Evolutionary conservation across 176 grass and related monocot species (phyloP), one percentile per base, ranked within the genome.

Genomic region (Ampelocalamus luodianensis): DNA sequence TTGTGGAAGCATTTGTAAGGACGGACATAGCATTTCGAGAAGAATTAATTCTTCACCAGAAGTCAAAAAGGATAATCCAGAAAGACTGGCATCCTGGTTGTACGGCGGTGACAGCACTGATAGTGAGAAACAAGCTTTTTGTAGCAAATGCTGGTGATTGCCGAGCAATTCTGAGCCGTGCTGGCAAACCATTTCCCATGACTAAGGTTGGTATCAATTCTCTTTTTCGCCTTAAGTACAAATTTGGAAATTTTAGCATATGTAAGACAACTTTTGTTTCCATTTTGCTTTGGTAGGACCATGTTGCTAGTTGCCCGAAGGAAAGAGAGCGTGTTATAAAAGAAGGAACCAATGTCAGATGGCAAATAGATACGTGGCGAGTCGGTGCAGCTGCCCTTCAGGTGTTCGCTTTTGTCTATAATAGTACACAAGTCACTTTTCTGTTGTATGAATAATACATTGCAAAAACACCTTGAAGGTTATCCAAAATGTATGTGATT

Each of bases 81-180:
- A 93, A 93, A 83, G 86, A 95, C 9, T 98, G 93, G 93, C 93
- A 98, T 92, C 96, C 93, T 83, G 96, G 96, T 49, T 98, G 96
- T 85, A 95, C 96, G 4, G 93, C 93, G 74, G 75, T 95, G 73
- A 89, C 93, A 67, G 91, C 93, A 65, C 23, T 98, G 60, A 77
- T 95, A 71, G 77, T 94, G n/a, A 88, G 80, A 80, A 95, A 98
- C 78, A 95, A 89, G 16, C 91, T 95, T 89, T 98, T 89, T 69
- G 93, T 98, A 78, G 96, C 96, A 81, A 98, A 98, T 90, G 96
- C 93, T 89, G 96, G 96, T 71, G 96, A 98, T 79, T 98, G 96
- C 23, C 96, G 96, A 59, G 91, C 93, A 90, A 90, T 98, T 77
- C 65, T 98, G 65, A 92, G 69, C 74, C 91, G 91, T 88, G 50